Base-by-base conservation (phyloP, 495 filamentous ascomycete species). In the Halenospora varia region DNA sequence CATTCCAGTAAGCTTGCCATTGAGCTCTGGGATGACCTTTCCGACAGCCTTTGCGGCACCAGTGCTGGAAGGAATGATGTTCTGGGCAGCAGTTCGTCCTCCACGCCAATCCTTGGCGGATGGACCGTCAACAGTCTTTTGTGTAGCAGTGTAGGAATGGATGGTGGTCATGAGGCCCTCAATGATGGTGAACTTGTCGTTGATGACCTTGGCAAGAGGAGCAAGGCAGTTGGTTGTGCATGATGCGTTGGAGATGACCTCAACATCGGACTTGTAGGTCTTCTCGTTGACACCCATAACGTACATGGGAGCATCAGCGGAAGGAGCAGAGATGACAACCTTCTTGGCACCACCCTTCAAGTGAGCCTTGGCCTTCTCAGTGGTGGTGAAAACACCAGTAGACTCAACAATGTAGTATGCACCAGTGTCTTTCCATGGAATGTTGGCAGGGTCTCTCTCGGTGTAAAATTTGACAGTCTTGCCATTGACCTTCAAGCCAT, bases 151-250 rank as follows among this genome's bases (percentile, higher is more conserved):
- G 89, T 97, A 97, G 68, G 94, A 96, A 88, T 98, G 94, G 75
- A 97, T 83, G 60, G 94, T 98, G 75, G 94, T 98, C 94, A 98
- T 98, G 64, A 98, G 88, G 82, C 95, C 94, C 84, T 98, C 94
- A 73, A 97, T 77, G 76, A 98, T 91, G 75, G 80, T 86, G 83
- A 85, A 98, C 70, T 97, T 92, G 82, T 98, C 94, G 84, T 98
- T 78, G 79, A 98, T 81, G 68, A 98, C 90, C 88, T 98, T 98
- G 78, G 95, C 94, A 63, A 98, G 88, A 70, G 94, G 94, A 75
- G 94, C 94, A 73, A 98, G 80, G 86, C 94, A 97, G 87, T 98
- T 98, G 80, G 94, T 98, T 70, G 94, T 98, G 81, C 94, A 98
- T 68, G 95, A 97, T 64, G 94, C 94, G 82, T 98, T 98, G 79